Percentiles rank a stretch among this genome's conserved stretches.
phyloP scores from a whole-genome alignment of 2,329 filamentous ascomycete species.

The Madurella mycetomatis region DNA sequence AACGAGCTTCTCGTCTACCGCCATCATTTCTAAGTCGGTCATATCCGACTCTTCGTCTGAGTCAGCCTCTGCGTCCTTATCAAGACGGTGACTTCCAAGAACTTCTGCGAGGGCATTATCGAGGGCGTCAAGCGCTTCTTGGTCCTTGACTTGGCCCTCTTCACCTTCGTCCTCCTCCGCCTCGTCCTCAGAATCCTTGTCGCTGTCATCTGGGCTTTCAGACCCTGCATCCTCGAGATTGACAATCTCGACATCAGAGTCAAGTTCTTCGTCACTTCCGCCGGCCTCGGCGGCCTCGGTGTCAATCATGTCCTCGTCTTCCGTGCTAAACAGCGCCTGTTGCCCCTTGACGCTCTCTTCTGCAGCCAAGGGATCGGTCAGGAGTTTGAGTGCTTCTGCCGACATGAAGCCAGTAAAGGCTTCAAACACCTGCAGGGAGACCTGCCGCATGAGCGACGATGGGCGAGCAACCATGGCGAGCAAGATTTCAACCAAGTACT shows the following conservation, averaged over 20 bases:
- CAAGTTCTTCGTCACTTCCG: constrained; percentile 37
- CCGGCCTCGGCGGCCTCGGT: constrained; percentile 44
- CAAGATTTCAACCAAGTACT: constrained; percentile 79
- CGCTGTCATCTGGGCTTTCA: constrained; percentile 37
- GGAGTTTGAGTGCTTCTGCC: constrained; percentile 61
- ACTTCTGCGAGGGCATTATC: constrained; percentile 74
- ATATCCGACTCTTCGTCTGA: constrained; percentile 71
- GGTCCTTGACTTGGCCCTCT: constrained; percentile 39
- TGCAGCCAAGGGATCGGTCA: constrained; percentile 65
- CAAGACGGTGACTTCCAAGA: constrained; percentile 64
- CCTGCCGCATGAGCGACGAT: constrained; percentile 77
- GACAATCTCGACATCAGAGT: constrained; percentile 42
- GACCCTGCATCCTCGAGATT: constrained; percentile 39
- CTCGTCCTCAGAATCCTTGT: constrained; percentile 33
- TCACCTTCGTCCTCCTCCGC: constrained; percentile 44
- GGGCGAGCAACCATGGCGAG: constrained; percentile 85
- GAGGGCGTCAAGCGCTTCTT: constrained; percentile 47
- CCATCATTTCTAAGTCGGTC: constrained; percentile 94
- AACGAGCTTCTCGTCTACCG: constrained; percentile 74
- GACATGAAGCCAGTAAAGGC: constrained; percentile 75
- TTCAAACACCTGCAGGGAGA: constrained; percentile 83
- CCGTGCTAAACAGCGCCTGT: constrained; percentile 74
- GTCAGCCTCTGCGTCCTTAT: constrained; percentile 55
- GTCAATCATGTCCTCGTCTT: constrained; percentile 55
- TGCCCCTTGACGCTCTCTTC: constrained; percentile 81